Base-by-base conservation (phyloP, 2,329 filamentous ascomycete species). In the Aspergillus sp. region DNA sequence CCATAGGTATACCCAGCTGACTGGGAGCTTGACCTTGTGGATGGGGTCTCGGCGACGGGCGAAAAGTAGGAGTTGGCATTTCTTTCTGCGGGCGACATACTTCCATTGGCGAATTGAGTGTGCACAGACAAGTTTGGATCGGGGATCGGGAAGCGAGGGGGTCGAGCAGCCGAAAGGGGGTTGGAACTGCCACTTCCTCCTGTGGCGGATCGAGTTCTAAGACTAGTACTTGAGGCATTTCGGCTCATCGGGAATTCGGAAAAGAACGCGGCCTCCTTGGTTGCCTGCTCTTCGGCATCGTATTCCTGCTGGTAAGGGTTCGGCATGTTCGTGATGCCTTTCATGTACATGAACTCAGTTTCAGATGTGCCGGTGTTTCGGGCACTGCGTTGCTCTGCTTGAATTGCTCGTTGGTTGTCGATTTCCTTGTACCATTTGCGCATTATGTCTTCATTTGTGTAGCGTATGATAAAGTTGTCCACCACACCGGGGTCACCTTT, bases 381-480 rank as follows among this genome's bases (percentile, higher is more conserved):
- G 65, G 58, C 80, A 76, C 48, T 65, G 46, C 68, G 62, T 63
- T 72, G 62, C 60, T 70, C 62, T 75, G 70, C 73, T 82, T 81
- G 70, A 54, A 72, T 67, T 36, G 73, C 66, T 47, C 89, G 78
- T 66, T 95, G 90, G 2, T 71, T 75, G 52, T 95, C 87, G 27
- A 96, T 81, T 33, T 88, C 83, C 7, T 75, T 74, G 27, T 86
- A 85, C 93, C 93, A 98, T 62, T 91, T 95, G 67, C 86, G 90
- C 83, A 97, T 90, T 10, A 78, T 82, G 54, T 95, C 90, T 65
- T 98, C 93, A 48, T 91, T 93, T 40, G 81, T 78, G 66, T 96
- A 97, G 54, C 88, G 88, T 61, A 98, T 95, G 57, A 91, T 84
- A 65, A 98, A 97, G 61, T 94, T 95, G 63, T 98, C 91, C 29